Percentiles rank a stretch among this genome's conserved stretches.
Evolutionary conservation across 73 alveolate species (phyloP).

Genomic region (Tetrahymena malaccensis): DNA sequence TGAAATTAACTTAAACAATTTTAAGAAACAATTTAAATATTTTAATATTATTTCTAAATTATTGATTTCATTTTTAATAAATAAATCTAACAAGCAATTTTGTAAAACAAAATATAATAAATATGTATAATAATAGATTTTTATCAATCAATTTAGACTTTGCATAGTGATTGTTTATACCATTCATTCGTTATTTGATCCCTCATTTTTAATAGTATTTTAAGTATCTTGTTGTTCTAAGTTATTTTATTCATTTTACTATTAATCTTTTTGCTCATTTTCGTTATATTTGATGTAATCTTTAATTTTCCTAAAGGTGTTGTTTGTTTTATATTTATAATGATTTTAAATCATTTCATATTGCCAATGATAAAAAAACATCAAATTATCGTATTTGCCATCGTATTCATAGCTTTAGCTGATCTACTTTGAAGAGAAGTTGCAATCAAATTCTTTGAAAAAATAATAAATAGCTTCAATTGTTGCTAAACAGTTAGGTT

Average conservation of each 20-base stretch:
- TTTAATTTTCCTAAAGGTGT: not conserved
- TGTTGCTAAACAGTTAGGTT: conserved; percentile 26
- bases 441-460: conserved; percentile 14
- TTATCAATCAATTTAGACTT: no score
- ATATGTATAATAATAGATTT: no score
- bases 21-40: no score
- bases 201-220: not conserved
- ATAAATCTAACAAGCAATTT: no score
- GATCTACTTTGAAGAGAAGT: not conserved
- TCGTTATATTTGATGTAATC: not conserved
- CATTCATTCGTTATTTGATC: not conserved
- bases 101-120: no score
- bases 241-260: not conserved
- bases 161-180: no score
- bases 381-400: not conserved
- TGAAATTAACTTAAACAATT: no score
- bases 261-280: not conserved
- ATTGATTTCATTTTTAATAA: no score
- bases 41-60: no score
- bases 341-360: not conserved
- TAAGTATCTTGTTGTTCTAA: not conserved
- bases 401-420: not conserved
- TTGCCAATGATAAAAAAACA: not conserved
- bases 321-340: not conserved
- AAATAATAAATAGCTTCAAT: conserved; percentile 23